Conservation (phyloP, 192 early-diverging fungal genomes). For the Umbelopsis vinacea region DNA sequence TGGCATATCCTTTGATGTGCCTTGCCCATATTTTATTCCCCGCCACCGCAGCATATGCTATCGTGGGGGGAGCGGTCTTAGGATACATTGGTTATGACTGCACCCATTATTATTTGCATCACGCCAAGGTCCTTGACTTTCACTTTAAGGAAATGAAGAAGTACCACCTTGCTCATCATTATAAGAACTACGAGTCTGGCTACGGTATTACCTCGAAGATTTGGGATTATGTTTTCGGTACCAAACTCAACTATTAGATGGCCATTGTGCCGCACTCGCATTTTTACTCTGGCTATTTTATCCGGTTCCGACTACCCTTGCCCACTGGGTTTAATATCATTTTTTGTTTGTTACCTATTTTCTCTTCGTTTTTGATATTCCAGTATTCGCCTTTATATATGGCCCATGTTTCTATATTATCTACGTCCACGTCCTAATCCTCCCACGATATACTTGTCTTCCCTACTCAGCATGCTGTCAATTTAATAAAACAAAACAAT, state of each 20-base stretch:
- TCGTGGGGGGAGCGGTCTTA: slow-evolving; percentile 72
- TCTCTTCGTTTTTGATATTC: not conserved
- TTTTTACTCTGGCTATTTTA: not conserved
- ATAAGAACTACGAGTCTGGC: slow-evolving; percentile 85
- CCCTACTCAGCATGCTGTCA: not conserved
- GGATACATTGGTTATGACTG: slow-evolving; percentile 94
- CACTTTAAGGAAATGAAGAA: slow-evolving; percentile 89
- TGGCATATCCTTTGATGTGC: slow-evolving; percentile 67
- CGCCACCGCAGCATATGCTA: slow-evolving; percentile 63
- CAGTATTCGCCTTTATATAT: not conserved
- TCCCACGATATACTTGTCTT: not conserved
- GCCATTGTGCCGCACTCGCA: not conserved
- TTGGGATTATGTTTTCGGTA: slow-evolving; percentile 86
- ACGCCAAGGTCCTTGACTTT: slow-evolving; percentile 72
- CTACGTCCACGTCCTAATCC: not conserved
- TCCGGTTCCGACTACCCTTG: not conserved
- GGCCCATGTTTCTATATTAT: not conserved
- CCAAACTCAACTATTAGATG: slow-evolving; percentile 54
- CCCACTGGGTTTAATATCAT: not conserved
- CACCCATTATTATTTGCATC: slow-evolving; percentile 95
- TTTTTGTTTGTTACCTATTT: not conserved
- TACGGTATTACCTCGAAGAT: slow-evolving; percentile 91
- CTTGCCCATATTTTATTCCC: slow-evolving; percentile 64
- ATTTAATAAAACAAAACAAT: not conserved
- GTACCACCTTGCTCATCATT: slow-evolving; percentile 95